Conservation (phyloP, 1,139 yeast genomes). For the Kodamaea suecica region DNA sequence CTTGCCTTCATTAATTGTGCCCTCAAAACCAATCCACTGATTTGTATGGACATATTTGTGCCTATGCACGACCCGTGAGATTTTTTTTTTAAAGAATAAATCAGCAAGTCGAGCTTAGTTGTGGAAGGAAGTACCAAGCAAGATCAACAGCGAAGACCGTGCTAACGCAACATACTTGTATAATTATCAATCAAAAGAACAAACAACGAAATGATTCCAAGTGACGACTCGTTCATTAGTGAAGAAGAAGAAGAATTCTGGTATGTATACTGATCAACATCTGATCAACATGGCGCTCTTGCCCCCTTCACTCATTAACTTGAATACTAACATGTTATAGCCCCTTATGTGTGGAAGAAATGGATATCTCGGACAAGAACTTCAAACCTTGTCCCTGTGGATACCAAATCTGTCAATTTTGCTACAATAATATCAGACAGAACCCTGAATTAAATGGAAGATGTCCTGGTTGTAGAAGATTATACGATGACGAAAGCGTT, state of each 20-base stretch:
- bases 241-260: constrained; percentile 81
- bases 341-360: constrained; percentile 95
- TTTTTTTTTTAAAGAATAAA: constrained; percentile 5
- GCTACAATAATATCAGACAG: constrained; percentile 93
- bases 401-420: constrained; percentile 96
- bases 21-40: no score
- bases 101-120: background rate
- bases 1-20: no score
- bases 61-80: constrained; percentile 9
- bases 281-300: background rate
- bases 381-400: constrained; percentile 99
- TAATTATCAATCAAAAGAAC: background rate
- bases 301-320: background rate
- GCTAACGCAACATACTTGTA: background rate
- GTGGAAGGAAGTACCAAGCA: constrained; percentile 3
- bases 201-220: constrained; percentile 19
- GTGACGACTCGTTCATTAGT: constrained; percentile 56
- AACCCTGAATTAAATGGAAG: constrained; percentile 93
- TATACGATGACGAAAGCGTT: constrained; percentile 89
- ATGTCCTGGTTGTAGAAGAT: constrained; percentile 96
- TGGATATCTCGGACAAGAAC: constrained; percentile 93
- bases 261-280: constrained; percentile 29
- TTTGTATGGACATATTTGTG: background rate
- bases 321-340: constrained; percentile 24
- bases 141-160: background rate